These are phyloP conservation scores for Neurospora africana DNA, from an alignment of 495 filamentous ascomycete species.

Conservation along the genomic window DNA sequence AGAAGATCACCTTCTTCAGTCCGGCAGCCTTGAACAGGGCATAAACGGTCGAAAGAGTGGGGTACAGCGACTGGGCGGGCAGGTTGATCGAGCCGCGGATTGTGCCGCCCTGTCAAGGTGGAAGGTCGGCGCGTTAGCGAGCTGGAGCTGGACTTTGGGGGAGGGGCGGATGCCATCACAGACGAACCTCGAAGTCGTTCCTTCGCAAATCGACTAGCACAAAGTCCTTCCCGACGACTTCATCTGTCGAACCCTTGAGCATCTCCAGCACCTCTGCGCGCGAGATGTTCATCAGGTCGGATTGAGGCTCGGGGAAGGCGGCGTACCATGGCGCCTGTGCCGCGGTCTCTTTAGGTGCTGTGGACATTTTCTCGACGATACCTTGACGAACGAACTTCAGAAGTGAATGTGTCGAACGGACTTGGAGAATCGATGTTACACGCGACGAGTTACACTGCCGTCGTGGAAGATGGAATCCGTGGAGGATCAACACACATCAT, in stretches of 20 bases:
- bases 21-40: constrained; percentile 39
- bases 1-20: constrained; percentile 49
- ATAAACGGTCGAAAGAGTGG: constrained; percentile 48
- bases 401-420: not conserved
- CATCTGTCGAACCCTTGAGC: constrained; percentile 6
- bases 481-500: not conserved
- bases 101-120: constrained; percentile 47
- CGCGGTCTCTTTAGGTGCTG: not conserved
- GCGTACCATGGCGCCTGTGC: constrained; percentile 15
- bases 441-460: not conserved
- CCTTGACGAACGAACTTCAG: not conserved
- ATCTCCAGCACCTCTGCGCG: constrained; percentile 19
- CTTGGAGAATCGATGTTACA: not conserved
- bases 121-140: not conserved
- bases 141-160: not conserved
- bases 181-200: constrained; percentile 51
- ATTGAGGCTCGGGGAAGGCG: constrained; percentile 17
- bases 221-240: constrained; percentile 34
- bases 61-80: constrained; percentile 56
- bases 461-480: not conserved
- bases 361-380: not conserved
- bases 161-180: not conserved
- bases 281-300: constrained; percentile 14
- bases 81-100: constrained; percentile 60
- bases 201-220: constrained; percentile 54